phyloP scores from a whole-genome alignment of 257 asterid genomes.

The Coffea eugenioides region DNA sequence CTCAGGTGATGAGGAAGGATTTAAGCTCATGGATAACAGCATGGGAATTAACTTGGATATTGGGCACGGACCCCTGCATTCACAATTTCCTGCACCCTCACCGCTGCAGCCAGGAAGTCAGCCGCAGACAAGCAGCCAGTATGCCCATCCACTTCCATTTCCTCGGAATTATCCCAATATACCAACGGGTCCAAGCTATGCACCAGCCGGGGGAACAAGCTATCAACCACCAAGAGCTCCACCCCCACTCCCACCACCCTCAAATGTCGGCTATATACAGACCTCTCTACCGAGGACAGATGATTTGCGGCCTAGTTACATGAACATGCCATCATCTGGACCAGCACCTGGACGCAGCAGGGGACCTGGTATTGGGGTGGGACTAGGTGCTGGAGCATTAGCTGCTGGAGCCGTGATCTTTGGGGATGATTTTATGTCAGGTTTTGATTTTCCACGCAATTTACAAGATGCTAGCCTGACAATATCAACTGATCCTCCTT shows the following conservation, averaged over 20 bases:
- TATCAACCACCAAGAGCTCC: constrained; percentile 28
- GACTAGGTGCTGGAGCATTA: constrained; percentile 72
- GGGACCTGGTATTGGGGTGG: constrained; percentile 61
- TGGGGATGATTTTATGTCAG: constrained; percentile 75
- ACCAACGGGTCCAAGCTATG: constrained; percentile 30
- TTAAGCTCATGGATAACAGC: constrained; percentile 30
- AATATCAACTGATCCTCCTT: constrained; percentile 49
- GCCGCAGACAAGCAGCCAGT: constrained; percentile 26
- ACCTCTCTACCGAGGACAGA: constrained; percentile 43
- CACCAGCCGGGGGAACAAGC: constrained; percentile 28
- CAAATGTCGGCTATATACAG: constrained; percentile 57
- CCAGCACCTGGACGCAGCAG: constrained; percentile 42
- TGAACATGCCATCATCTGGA: constrained; percentile 50
- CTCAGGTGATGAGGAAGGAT: constrained; percentile 51
- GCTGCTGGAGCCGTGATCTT: constrained; percentile 84
- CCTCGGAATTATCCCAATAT: constrained; percentile 38
- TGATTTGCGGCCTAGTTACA: constrained; percentile 35
- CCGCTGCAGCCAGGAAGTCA: constrained; percentile 31
- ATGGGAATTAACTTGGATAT: constrained; percentile 35
- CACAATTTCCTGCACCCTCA: constrained; percentile 21
- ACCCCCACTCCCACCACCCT: constrained; percentile 46
- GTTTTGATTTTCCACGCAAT: constrained; percentile 43
- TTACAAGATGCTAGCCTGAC: constrained; percentile 39
- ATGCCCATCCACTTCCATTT: constrained; percentile 32
- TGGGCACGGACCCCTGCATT: constrained; percentile 32